Evolutionary conservation across 176 grass and related monocot genomes (phyloP).

Genomic region (Calamus simplicifolius): DNA sequence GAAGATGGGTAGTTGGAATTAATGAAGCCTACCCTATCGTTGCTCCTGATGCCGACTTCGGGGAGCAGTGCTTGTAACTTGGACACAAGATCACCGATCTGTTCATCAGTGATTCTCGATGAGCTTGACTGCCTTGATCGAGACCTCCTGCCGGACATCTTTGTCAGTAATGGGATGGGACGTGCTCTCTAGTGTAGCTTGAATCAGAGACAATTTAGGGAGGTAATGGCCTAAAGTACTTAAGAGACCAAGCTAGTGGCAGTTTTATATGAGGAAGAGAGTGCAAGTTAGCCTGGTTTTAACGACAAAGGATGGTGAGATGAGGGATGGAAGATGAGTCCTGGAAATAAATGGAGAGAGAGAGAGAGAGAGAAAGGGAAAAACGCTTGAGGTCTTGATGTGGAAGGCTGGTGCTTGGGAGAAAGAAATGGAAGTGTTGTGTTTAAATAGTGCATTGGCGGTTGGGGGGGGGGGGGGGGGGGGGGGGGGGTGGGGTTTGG

Average conservation of each 20-base stretch:
- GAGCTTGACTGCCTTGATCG: constrained; percentile 15
- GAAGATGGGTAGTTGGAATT: no score
- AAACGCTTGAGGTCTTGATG: no score
- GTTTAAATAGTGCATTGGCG: constrained; percentile 14
- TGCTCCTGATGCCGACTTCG: constrained; percentile 4
- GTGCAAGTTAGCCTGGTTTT: no score
- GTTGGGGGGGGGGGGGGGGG: neutral
- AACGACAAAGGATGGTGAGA: neutral
- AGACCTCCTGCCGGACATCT: constrained; percentile 32
- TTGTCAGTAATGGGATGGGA: no score
- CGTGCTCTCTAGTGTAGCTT: no score
- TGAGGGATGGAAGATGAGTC: neutral
- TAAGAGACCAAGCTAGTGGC: no score
- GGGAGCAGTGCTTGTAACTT: constrained; percentile 40
- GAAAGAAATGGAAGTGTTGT: constrained; percentile 15
- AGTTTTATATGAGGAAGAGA: no score
- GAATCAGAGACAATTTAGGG: no score
- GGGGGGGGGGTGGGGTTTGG: neutral
- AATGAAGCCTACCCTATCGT: constrained; percentile 6
- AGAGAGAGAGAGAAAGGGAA: neutral
- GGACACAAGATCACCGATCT: constrained; percentile 37
- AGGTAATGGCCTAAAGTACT: no score
- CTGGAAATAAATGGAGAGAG: neutral
- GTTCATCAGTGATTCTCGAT: constrained; percentile 23
- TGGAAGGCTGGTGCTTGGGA: no score